Evolutionary conservation across 2,329 filamentous ascomycete genomes (phyloP).

Genomic region (Neonectria neomacrospora): DNA sequence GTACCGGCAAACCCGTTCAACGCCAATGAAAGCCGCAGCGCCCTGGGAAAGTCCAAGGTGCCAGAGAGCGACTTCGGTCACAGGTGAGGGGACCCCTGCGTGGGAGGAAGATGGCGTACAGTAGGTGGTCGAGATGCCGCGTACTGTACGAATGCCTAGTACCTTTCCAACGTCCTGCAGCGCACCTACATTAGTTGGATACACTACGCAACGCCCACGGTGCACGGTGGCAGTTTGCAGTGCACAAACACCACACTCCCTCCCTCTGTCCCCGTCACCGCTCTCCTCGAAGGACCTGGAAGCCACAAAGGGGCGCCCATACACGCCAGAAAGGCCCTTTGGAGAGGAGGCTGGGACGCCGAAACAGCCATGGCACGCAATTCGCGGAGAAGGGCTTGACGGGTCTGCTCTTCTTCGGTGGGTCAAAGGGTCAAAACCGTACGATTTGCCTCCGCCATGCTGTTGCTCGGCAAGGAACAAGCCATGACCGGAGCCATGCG

Average conservation of each 20-base stretch:
- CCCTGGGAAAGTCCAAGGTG: background rate
- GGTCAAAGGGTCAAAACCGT: constrained; percentile 22
- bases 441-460: constrained; percentile 20
- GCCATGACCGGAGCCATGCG: constrained; percentile 13
- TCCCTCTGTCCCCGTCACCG: constrained; percentile 8
- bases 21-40: constrained; percentile 5
- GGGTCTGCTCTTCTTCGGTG: constrained; percentile 1
- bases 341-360: background rate
- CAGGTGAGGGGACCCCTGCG: constrained; percentile 17
- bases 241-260: constrained; percentile 12
- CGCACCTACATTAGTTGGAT: background rate
- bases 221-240: constrained; percentile 29
- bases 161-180: background rate
- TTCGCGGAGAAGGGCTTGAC: background rate
- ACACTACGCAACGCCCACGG: background rate
- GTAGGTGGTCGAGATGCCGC: background rate
- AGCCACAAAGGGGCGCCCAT: background rate
- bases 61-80: background rate
- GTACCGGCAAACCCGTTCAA: background rate
- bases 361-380: background rate
- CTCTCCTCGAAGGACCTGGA: background rate
- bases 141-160: background rate
- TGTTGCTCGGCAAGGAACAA: constrained; percentile 24
- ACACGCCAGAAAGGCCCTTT: background rate
- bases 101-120: background rate